Conservation (phyloP, 345 rosid species). For the Citropsis articulata region DNA sequence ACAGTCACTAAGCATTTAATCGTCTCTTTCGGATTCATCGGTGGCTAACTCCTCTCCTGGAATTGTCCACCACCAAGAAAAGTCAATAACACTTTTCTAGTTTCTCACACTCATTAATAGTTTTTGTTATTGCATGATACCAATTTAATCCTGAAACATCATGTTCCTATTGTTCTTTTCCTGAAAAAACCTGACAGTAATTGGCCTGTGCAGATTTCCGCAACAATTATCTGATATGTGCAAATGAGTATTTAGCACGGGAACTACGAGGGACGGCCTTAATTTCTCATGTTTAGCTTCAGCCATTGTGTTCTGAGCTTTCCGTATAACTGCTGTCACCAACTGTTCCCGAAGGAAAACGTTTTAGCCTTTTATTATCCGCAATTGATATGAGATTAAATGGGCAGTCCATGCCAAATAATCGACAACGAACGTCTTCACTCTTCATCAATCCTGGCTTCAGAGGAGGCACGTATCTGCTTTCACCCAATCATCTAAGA, state of each 20-base stretch:
- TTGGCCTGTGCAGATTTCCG: slow-evolving; percentile 11
- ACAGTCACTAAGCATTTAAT: not conserved
- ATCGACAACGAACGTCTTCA: not conserved
- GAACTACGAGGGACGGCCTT: slow-evolving; percentile 4
- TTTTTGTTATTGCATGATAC: not conserved
- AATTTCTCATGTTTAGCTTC: not conserved
- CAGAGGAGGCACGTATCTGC: not conserved
- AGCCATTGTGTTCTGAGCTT: slow-evolving; percentile 6
- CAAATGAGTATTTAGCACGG: slow-evolving; percentile 5
- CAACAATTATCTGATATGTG: slow-evolving; percentile 6
- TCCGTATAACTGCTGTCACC: slow-evolving; percentile 5
- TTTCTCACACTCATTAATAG: not conserved
- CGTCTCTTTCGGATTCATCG: not conserved
- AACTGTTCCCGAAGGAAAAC: not conserved
- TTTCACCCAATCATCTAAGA: slow-evolving; percentile 1
- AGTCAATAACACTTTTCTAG: not conserved
- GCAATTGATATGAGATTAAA: not conserved
- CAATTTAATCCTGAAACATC: not conserved
- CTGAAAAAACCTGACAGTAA: not conserved
- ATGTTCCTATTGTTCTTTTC: not conserved
- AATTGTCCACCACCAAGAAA: not conserved
- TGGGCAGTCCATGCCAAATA: not conserved
- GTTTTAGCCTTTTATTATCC: not conserved
- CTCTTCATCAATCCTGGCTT: not conserved
- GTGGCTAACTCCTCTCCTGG: not conserved